phyloP scores from a whole-genome alignment of 371 early-diverging fungal species.

The Smittium mucronatum region DNA sequence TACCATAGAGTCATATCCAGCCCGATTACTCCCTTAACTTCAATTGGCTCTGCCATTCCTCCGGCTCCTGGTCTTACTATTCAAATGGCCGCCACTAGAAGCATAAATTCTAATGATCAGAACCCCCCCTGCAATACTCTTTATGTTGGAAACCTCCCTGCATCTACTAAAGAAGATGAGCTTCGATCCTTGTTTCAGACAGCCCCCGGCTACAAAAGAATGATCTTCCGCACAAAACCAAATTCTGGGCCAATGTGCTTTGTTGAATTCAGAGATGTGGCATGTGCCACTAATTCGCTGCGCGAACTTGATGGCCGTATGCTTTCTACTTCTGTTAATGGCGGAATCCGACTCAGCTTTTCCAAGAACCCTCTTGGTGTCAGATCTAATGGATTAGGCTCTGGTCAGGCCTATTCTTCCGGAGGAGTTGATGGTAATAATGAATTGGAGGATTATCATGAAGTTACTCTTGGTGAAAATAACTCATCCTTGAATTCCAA shows the following conservation, averaged over 20 bases:
- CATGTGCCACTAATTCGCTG: constrained; percentile 73
- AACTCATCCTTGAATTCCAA: background rate
- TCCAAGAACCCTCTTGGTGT: constrained; percentile 90
- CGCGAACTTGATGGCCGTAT: constrained; percentile 62
- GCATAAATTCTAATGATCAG: constrained; percentile 62
- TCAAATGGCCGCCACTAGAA: constrained; percentile 33
- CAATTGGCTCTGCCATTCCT: constrained; percentile 5
- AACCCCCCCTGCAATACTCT: constrained; percentile 93
- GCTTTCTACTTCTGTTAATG: constrained; percentile 71
- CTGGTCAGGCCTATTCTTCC: background rate
- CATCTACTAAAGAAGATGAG: constrained; percentile 71
- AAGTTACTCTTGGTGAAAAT: background rate
- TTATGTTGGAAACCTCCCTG: constrained; percentile 88
- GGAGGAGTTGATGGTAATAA: background rate
- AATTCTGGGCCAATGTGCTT: constrained; percentile 84
- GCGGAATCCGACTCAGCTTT: constrained; percentile 85
- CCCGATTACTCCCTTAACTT: constrained; percentile 6
- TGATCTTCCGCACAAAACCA: constrained; percentile 67
- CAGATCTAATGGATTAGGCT: constrained; percentile 23
- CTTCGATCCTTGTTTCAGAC: constrained; percentile 56
- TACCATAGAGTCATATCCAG: background rate
- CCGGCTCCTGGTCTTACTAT: constrained; percentile 17
- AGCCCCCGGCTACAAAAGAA: constrained; percentile 69
- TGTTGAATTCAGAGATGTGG: constrained; percentile 81
- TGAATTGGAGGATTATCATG: background rate